Evolutionary conservation across 2,329 filamentous ascomycete species (phyloP).

Genomic region (Venturia asperata): DNA sequence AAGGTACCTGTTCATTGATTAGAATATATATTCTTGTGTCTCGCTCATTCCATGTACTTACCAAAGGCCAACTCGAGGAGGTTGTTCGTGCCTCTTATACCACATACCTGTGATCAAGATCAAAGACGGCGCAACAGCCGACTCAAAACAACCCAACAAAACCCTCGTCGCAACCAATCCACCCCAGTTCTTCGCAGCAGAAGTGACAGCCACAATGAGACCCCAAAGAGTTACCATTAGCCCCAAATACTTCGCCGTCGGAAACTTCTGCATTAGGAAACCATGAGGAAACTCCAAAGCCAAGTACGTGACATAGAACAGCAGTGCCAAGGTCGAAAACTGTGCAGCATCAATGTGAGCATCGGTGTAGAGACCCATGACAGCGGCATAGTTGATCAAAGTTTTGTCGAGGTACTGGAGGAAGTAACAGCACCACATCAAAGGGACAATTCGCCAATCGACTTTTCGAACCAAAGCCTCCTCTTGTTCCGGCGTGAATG

Average conservation of each 20-base stretch:
- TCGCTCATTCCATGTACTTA: neutral
- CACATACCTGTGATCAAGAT: constrained; percentile 35
- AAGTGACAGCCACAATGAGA: constrained; percentile 26
- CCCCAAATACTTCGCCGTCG: constrained; percentile 31
- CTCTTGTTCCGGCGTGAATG: constrained; percentile 26
- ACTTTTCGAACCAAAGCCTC: constrained; percentile 28
- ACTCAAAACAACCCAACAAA: constrained; percentile 30
- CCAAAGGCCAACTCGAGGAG: constrained; percentile 29
- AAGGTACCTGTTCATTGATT: neutral
- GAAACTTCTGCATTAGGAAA: constrained; percentile 23
- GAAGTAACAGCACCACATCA: constrained; percentile 35
- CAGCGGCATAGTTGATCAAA: constrained; percentile 36
- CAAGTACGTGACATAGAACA: constrained; percentile 25
- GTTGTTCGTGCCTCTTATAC: constrained; percentile 35
- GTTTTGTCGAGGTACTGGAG: constrained; percentile 38
- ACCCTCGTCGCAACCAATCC: constrained; percentile 27
- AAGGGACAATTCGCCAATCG: constrained; percentile 33
- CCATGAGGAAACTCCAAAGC: constrained; percentile 24
- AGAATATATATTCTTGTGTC: neutral
- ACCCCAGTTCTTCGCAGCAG: constrained; percentile 27
- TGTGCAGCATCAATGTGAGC: constrained; percentile 30
- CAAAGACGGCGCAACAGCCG: constrained; percentile 32
- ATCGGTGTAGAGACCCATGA: constrained; percentile 36
- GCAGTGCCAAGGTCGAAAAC: constrained; percentile 24
- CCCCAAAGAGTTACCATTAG: constrained; percentile 27